phyloP scores from a whole-genome alignment of 306 rosid genomes.

The Quercus mongolica region DNA sequence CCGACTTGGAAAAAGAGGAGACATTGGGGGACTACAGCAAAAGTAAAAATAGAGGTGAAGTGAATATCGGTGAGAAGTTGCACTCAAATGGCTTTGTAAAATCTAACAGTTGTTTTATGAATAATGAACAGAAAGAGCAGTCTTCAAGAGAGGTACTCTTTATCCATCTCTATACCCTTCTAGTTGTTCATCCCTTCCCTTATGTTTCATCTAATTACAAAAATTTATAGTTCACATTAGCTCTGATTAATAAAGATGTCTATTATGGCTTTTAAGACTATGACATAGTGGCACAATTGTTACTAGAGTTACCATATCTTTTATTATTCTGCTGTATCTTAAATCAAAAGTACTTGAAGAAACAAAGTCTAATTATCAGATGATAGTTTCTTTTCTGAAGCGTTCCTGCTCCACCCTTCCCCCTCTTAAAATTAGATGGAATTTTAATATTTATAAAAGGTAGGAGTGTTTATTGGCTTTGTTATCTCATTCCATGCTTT shows the following conservation, averaged over 20 bases:
- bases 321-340: no score
- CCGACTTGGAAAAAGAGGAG: not conserved
- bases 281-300: not conserved
- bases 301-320: no score
- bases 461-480: not conserved
- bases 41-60: slow-evolving; percentile 12
- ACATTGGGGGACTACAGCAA: not conserved
- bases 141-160: slow-evolving; percentile 31
- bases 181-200: not conserved
- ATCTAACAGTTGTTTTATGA: slow-evolving; percentile 12
- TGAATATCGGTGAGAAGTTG: slow-evolving; percentile 1
- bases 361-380: no score
- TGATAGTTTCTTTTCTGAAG: no score
- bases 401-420: no score
- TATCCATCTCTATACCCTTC: slow-evolving; percentile 2
- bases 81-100: slow-evolving; percentile 9
- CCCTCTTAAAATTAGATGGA: no score
- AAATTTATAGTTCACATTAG: not conserved
- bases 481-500: not conserved
- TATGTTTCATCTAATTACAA: not conserved
- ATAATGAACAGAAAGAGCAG: slow-evolving; percentile 26
- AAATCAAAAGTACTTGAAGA: no score
- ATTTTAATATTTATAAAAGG: no score
- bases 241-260: not conserved
- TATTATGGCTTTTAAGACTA: not conserved